Evolutionary conservation across 208 protist species (phyloP), one percentile per base, ranked within the genome.

Genomic region (Crithidia bombi): DNA sequence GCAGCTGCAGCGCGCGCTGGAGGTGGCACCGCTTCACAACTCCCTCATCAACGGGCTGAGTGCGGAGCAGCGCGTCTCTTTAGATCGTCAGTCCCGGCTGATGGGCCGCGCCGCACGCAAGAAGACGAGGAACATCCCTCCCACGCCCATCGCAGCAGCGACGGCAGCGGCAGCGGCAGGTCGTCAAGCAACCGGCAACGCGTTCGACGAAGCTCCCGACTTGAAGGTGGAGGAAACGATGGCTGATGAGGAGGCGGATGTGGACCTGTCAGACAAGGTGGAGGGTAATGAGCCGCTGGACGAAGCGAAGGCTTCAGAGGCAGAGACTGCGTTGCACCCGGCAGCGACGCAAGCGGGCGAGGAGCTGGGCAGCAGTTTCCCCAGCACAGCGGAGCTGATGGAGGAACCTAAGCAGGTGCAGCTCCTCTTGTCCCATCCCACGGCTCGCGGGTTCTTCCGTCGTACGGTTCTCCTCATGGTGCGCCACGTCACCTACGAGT

Each of bases 351-450:
- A 49, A 38, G 43, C 50, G 1, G 56, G 28, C 26, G 63, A 65
- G 51, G 78, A 75, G 33, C 17, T 65, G 44, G 33, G 47, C 36
- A 55, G 32, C 33, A n/a, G 43, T 26, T 59, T 74, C 15, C 59
- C 68, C 51, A 46, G 30, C 44, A 9, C 50, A 17, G 59, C 59
- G 33, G 58, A 74, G 50, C 26, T 74, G 33, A 44, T 69, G 10
- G 57, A 58, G 32, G 70, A 81, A 23, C 82, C 84, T 14, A 71
- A 75, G 44, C 51, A 76, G 14, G 87, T 89, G 46, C 90, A 93
- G 62, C 73, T 95, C 19, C 81, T 95, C 0, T 62, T 93, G 23
- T 51, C 90, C 5, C 90, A 95, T 66, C 90, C 90, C 11, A 83
- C 86, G 51, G 65, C 89, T 10, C 71, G 65, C 25, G 83, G 87